These are phyloP conservation scores for Umbelopsis sp. DNA, from an alignment of 371 early-diverging fungal genomes.

Conservation along the genomic window DNA sequence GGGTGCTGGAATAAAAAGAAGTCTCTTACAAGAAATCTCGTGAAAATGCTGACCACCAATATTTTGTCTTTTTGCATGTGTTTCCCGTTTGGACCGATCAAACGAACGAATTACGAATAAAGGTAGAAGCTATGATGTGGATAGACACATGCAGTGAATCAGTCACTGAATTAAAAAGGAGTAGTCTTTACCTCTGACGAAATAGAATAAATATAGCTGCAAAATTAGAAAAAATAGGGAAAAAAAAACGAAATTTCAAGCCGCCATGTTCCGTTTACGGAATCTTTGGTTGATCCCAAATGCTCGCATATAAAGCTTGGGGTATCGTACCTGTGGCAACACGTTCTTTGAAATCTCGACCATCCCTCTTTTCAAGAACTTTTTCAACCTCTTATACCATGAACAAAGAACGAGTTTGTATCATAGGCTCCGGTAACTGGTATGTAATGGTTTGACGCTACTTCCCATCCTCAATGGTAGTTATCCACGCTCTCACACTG, in stretches of 20 bases:
- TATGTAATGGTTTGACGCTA: slow-evolving; percentile 38
- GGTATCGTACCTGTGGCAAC: slow-evolving; percentile 10
- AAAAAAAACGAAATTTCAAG: not conserved
- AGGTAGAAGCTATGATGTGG: too few species aligned
- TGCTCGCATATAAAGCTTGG: slow-evolving; percentile 16
- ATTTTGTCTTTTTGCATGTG: not conserved
- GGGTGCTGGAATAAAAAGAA: not conserved
- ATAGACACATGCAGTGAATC: too few species aligned
- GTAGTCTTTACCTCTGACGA: not conserved
- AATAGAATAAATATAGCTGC: not conserved
- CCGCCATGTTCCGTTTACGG: slow-evolving; percentile 6
- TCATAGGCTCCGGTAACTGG: slow-evolving; percentile 97
- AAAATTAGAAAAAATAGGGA: not conserved
- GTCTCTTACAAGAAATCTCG: not conserved
- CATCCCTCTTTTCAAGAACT: not conserved
- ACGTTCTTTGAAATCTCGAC: slow-evolving; percentile 4
- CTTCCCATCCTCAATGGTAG: slow-evolving; percentile 13
- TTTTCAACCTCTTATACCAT: slow-evolving; percentile 18
- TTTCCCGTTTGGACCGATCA: not conserved
- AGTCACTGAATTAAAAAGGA: too few species aligned
- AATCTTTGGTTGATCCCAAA: slow-evolving; percentile 16
- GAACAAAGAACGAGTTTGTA: slow-evolving; percentile 75
- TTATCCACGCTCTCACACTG: not conserved
- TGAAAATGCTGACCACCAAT: not conserved
- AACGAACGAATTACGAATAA: too few species aligned